Base-by-base conservation (phyloP, 495 filamentous ascomycete genomes). In the Xylaria palmicola region DNA sequence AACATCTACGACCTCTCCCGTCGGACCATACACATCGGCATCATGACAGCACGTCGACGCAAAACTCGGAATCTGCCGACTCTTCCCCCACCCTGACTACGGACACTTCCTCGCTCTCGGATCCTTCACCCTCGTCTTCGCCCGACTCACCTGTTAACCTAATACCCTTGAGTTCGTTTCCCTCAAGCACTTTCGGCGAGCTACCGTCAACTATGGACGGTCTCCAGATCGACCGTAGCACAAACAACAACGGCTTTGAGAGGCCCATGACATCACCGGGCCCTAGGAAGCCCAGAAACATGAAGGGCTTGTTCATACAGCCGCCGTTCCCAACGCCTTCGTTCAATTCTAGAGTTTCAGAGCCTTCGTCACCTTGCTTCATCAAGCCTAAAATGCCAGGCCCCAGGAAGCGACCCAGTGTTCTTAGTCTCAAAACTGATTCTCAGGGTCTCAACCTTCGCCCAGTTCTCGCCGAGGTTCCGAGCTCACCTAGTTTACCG, bases 31-130 rank as follows among this genome's bases (percentile, higher is more conserved):
- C 72, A 50, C 82, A 86, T 72, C 78, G 83, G 65, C 83, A 85
- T 66, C 80, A 84, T 72, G 80, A 84, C 66, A 88, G 85, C 71
- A 85, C 85, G n/a, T 93, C 91, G 26, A 95, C 90, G 4, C 86
- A 88, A 59, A 83, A 85, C 43, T 90, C 90, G 8, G 92, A 89
- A 47, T 98, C 94, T 3, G 89, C 87, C 26, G 92, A 97, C 67
- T 96, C 93, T 7, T 98, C 94, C 19, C 94, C 94, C 0, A 97
- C 94, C 17, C 83, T 93, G 13, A 96, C 92, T 12, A 89, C 93
- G 43, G 94, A 93, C 69, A 93, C 92, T 8, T 89, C 89, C 15
- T 90, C 90, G 17, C 81, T 91, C 26, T 91, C 92, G n/a, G 93
- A 97, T 60, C 86, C 90, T 8, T 96, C 94, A 4, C 92, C 93